Percentiles rank a stretch among this genome's conserved stretches.
phyloP scores from a whole-genome alignment of 2,329 filamentous ascomycete genomes.

The Thielaviopsis populi region DNA sequence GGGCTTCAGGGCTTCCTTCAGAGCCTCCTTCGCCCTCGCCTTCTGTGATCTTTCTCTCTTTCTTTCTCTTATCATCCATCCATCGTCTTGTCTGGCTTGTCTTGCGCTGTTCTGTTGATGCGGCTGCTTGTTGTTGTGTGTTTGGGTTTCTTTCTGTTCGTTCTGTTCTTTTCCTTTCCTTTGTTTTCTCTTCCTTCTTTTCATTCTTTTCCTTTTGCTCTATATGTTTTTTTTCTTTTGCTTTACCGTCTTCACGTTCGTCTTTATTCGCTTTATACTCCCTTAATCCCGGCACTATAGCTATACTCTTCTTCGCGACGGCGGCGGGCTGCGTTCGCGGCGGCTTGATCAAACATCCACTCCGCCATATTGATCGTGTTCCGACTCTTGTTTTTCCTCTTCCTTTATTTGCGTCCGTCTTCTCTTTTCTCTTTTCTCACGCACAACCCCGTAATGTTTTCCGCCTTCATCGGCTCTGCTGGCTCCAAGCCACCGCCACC shows the following conservation, averaged over 20 bases:
- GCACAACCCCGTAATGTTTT: conserved; percentile 10
- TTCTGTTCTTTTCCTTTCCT: not conserved
- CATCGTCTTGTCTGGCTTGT: not conserved
- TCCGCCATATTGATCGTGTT: not conserved
- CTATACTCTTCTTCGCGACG: not conserved
- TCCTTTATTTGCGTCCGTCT: not conserved
- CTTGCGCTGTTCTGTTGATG: not conserved
- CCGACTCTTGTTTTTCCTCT: not conserved
- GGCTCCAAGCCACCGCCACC: conserved; percentile 4
- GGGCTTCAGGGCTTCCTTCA: not conserved
- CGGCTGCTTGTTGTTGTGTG: not conserved
- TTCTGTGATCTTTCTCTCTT: not conserved
- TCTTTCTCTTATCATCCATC: not conserved
- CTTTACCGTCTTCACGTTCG: not conserved
- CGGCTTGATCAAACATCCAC: not conserved
- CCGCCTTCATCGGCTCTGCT: conserved; percentile 3
- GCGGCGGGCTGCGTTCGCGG: not conserved
- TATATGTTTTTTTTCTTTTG: not conserved
- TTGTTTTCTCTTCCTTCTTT: not conserved
- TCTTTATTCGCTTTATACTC: not conserved
- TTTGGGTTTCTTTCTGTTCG: not conserved
- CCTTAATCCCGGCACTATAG: not conserved
- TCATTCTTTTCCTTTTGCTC: not conserved
- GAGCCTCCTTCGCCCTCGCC: not conserved
- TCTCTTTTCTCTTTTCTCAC: not conserved